Conservation (phyloP, 2,329 filamentous ascomycete species). For the Cladorrhinum sp. region DNA sequence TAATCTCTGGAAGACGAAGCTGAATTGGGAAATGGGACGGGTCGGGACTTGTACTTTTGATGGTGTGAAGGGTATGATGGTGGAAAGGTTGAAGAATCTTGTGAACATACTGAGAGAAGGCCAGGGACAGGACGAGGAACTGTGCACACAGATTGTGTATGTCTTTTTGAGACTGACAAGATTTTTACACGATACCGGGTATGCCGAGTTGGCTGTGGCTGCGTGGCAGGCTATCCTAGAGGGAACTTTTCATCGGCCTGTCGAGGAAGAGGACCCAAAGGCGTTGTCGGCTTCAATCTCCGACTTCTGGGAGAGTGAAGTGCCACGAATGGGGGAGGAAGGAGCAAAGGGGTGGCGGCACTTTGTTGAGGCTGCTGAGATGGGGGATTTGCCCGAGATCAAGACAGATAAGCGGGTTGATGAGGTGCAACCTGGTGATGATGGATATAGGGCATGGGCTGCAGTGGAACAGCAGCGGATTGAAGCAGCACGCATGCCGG, state of each 20-base stretch:
- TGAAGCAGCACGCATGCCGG: conserved; percentile 56
- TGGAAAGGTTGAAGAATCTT: conserved; percentile 15
- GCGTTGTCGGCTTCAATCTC: conserved; percentile 47
- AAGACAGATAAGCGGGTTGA: conserved; percentile 24
- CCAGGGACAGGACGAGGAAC: conserved; percentile 2
- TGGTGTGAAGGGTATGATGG: conserved; percentile 48
- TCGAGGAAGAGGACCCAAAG: conserved; percentile 25
- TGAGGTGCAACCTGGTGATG: conserved; percentile 34
- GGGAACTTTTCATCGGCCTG: conserved; percentile 60
- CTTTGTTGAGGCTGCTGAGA: conserved; percentile 40
- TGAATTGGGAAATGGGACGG: conserved; percentile 70
- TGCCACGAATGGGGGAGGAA: conserved; percentile 71
- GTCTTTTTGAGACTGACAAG: conserved; percentile 71
- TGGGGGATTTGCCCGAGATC: conserved; percentile 42
- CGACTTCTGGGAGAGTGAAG: conserved; percentile 85
- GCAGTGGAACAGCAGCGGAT: conserved; percentile 52
- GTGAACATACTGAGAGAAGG: not conserved
- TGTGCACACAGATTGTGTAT: conserved; percentile 56
- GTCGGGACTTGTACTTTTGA: conserved; percentile 68
- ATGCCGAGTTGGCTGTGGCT: conserved; percentile 70
- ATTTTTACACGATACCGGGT: conserved; percentile 75
- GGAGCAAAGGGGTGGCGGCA: conserved; percentile 67
- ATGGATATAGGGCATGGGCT: conserved; percentile 52
- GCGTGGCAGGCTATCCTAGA: conserved; percentile 84
- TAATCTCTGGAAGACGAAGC: conserved; percentile 67